These are phyloP conservation scores for Nakazawaea sp. DNA, from an alignment of 805 yeast species.

Conservation along the genomic window DNA sequence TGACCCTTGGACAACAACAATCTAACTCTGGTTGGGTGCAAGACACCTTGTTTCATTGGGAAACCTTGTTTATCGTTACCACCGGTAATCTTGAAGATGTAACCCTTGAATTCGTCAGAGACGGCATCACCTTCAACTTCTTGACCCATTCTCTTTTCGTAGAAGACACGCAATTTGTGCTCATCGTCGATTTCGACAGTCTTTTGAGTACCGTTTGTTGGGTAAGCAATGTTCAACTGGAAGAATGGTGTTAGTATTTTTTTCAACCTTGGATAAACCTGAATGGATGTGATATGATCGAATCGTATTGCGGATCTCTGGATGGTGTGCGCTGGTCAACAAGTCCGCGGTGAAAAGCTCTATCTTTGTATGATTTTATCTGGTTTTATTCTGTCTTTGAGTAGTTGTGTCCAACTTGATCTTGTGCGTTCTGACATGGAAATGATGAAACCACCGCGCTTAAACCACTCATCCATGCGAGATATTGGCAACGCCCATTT, in stretches of 20 bases:
- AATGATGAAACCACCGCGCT: too few species aligned
- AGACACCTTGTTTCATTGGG: conserved; percentile 99
- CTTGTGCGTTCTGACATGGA: too few species aligned
- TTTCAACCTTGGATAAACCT: not conserved
- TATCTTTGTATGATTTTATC: too few species aligned
- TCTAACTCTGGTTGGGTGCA: conserved; percentile 99
- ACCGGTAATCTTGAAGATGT: conserved; percentile 97
- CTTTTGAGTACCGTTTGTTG: conserved; percentile 99
- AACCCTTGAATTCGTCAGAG: conserved; percentile 99
- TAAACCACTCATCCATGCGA: too few species aligned
- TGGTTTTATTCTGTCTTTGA: too few species aligned
- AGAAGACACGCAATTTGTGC: conserved; percentile 96
- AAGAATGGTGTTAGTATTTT: not conserved
- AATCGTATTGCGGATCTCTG: too few species aligned
- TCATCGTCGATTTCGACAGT: conserved; percentile 97
- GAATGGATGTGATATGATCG: too few species aligned
- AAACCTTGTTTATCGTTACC: conserved; percentile 99
- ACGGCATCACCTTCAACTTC: conserved; percentile 98
- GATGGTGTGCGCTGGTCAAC: too few species aligned
- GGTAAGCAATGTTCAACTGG: conserved; percentile 99
- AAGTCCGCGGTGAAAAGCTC: not conserved
- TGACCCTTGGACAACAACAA: conserved; percentile 88
- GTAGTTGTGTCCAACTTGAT: too few species aligned
- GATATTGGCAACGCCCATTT: too few species aligned
- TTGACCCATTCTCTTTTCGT: conserved; percentile 99